These are phyloP conservation scores for Bassia scoparia DNA, from an alignment of 148 eudicot species.

Conservation along the genomic window DNA sequence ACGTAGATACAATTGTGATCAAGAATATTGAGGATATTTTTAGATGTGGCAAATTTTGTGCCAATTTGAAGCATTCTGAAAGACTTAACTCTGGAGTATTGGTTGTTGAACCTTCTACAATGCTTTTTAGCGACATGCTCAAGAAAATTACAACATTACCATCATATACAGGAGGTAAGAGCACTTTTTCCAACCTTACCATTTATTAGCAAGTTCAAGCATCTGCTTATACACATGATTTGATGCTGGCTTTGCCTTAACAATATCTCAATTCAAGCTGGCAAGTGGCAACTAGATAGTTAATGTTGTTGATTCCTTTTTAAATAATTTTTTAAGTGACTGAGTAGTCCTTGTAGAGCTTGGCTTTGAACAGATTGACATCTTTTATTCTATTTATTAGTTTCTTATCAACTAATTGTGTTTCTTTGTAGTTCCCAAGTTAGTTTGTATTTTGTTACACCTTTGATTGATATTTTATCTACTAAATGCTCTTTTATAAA, in stretches of 20 bases:
- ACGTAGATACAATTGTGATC: constrained; percentile 94
- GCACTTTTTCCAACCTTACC: background rate
- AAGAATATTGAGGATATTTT: constrained; percentile 84
- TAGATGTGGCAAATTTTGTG: constrained; percentile 93
- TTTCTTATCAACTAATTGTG: background rate
- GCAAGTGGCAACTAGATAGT: background rate
- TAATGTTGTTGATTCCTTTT: background rate
- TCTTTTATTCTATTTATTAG: too few relatives aligned
- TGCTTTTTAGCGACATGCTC: constrained; percentile 80
- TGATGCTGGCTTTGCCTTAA: background rate
- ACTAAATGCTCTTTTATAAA: too few relatives aligned
- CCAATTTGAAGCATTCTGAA: constrained; percentile 95
- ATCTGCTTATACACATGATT: background rate
- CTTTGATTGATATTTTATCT: too few relatives aligned
- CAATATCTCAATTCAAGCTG: background rate
- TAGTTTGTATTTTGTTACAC: too few relatives aligned
- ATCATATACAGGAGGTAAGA: constrained; percentile 92
- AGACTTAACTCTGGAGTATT: constrained; percentile 97
- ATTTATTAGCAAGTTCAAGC: background rate
- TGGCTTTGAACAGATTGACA: background rate
- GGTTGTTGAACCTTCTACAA: constrained; percentile 90
- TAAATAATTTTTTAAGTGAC: background rate
- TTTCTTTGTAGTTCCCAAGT: background rate
- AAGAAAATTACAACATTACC: constrained; percentile 62
- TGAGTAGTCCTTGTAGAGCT: background rate